Conservation (phyloP, 208 protist genomes). For the Wallacemonas sp. region DNA sequence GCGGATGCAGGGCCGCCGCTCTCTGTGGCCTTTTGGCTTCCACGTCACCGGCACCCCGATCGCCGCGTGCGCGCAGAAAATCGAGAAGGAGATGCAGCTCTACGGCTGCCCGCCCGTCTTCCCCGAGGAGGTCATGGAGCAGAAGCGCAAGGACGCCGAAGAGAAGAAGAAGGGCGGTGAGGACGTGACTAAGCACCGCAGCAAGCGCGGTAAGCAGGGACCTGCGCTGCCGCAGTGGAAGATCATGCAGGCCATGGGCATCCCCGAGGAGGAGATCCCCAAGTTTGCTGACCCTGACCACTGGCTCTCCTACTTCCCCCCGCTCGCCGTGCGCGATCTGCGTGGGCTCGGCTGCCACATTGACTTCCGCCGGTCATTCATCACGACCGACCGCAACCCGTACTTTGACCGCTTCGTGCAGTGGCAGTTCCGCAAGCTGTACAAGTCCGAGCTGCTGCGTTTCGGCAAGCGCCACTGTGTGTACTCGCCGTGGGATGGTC, state of each 20-base stretch:
- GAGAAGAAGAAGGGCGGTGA: conserved; percentile 7
- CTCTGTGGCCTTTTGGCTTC: conserved; percentile 99
- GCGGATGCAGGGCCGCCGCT: conserved; percentile 96
- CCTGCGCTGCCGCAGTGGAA: conserved; percentile 95
- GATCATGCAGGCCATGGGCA: conserved; percentile 97
- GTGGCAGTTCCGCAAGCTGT: conserved; percentile 97
- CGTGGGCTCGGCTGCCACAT: conserved; percentile 92
- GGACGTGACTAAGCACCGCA: conserved; percentile 59
- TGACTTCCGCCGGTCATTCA: conserved; percentile 99
- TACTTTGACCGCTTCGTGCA: conserved; percentile 99
- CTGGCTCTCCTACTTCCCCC: conserved; percentile 99
- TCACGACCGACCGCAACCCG: conserved; percentile 99
- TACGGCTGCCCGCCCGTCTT: conserved; percentile 92
- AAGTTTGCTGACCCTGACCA: conserved; percentile 97
- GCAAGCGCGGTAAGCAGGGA: conserved; percentile 91
- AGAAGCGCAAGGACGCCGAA: conserved; percentile 35
- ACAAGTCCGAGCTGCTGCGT: conserved; percentile 86
- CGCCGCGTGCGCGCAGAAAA: conserved; percentile 98
- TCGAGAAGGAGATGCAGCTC: conserved; percentile 84
- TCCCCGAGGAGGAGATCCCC: conserved; percentile 96
- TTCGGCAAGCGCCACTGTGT: conserved; percentile 99
- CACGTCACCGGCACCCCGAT: conserved; percentile 99
- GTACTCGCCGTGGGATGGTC: conserved; percentile 98
- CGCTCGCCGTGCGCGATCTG: conserved; percentile 95
- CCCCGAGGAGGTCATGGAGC: conserved; percentile 48